Base-by-base conservation (phyloP, 2,329 filamentous ascomycete genomes). In the Fusarium ramigenum region DNA sequence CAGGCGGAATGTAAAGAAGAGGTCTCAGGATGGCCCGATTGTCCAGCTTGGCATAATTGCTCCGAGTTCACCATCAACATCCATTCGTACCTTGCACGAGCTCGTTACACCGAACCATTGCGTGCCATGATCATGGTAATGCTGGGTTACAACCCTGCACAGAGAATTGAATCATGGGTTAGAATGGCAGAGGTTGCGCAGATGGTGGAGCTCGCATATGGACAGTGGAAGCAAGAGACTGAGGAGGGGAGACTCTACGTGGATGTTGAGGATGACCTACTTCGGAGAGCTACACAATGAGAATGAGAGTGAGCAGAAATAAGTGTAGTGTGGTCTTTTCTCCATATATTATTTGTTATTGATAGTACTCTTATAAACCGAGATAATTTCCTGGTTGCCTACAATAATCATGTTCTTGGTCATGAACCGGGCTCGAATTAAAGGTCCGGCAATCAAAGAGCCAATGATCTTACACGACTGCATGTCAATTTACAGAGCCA, bases 261-360 rank as follows among this genome's bases (percentile, higher is more conserved):
- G n/a, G 82, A 84, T 63, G 66, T 81, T 19, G 80, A 78, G 18
- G 78, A 78, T 61, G 76, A 76, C 28, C 61, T 78, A 70, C 58
- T 43, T 40, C 58, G 36, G 36, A 52, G 62, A 60, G 56, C 14
- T 43, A 11, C 37, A n/a, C 40, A 28, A 18, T 28, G 46, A 39
- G 40, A n/a, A 19, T 19, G 16, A 8, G 7, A 32, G 43, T 46
- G 12, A 39, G 9, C 5, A 28, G 7, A 25, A 28, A 36, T 14
- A 18, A n/a, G 15, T 28, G 16, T 23, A 23, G 3, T 23, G 34
- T 23, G 32, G 12, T 11, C 12, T 21, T 7, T 4, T 16, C 32
- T 9, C 49, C n/a, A 3, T 25, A 15, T 36, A 9, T 19, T 14
- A 9, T 52, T 52, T 50, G 4, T 25, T 21, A 34, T 52, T 15